A percentile compares a stretch with the other conserved stretches of the same genome.
phyloP scores from a whole-genome alignment of 176 grass and related monocot genomes.

The Rhipidocladum racemiflorum region DNA sequence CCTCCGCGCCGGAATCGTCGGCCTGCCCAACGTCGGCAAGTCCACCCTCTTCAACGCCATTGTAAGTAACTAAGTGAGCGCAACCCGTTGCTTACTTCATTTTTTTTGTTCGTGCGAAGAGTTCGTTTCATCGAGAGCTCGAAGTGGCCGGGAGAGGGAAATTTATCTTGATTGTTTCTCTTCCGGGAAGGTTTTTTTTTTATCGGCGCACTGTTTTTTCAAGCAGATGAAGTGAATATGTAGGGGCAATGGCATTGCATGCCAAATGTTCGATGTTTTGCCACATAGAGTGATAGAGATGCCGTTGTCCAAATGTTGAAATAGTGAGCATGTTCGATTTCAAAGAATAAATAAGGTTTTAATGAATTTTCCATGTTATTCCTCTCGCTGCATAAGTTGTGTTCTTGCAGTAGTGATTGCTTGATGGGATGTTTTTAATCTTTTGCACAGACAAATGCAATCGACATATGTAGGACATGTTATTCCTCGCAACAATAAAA shows the following conservation, averaged over 20 bases:
- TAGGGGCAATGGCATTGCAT: not conserved
- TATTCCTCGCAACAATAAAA: not conserved
- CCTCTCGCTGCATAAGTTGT: not conserved
- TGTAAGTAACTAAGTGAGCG: slow-evolving; percentile 40
- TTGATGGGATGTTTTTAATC: not conserved
- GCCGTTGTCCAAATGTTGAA: not conserved
- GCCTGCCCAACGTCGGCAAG: slow-evolving; percentile 97
- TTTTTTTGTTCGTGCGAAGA: not conserved
- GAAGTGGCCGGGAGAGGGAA: not conserved
- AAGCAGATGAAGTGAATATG: not conserved
- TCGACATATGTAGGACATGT: not conserved
- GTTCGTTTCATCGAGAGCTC: not conserved
- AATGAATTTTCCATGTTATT: not conserved
- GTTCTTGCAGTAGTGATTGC: not conserved
- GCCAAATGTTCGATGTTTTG: slow-evolving; percentile 49
- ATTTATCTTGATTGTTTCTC: not conserved
- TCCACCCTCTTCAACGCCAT: slow-evolving; percentile 98
- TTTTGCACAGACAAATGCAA: not conserved
- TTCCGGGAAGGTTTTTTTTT: not conserved
- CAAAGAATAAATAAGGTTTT: not conserved
- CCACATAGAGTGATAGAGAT: not conserved
- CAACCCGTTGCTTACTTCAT: not conserved
- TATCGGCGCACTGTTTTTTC: not conserved
- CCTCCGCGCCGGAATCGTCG: slow-evolving; percentile 87
- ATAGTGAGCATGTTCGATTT: not conserved